Evolutionary conservation across 345 rosid species (phyloP).

Genomic region (Odontarrhena argentea): DNA sequence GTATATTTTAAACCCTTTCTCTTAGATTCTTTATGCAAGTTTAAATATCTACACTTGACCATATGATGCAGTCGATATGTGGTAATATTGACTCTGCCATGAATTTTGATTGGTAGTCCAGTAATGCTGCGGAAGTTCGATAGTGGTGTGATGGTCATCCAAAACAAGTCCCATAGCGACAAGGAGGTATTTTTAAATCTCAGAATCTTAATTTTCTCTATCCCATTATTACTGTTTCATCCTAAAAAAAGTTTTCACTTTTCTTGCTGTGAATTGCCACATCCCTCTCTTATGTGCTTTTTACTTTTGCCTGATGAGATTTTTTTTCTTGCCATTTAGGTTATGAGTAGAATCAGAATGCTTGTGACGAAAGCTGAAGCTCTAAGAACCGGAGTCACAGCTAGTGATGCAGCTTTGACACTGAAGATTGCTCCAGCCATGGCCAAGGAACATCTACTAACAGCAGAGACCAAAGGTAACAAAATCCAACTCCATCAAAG

Average conservation of each 20-base stretch:
- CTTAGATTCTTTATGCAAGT: not conserved
- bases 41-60: not conserved
- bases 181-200: conserved; percentile 66
- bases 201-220: not conserved
- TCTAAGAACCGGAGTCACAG: conserved; percentile 69
- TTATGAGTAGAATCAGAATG: conserved; percentile 69
- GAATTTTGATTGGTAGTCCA: conserved; percentile 62
- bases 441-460: conserved; percentile 95
- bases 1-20: conserved; percentile 9
- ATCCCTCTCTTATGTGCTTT: not conserved
- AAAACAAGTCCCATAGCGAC: conserved; percentile 87
- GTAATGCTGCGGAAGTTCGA: conserved; percentile 97
- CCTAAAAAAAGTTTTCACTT: conserved; percentile 2
- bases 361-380: conserved; percentile 69
- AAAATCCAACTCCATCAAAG: conserved; percentile 9
- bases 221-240: conserved; percentile 8
- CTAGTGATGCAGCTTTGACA: conserved; percentile 93
- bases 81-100: conserved; percentile 28
- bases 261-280: not conserved
- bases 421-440: conserved; percentile 94
- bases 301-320: conserved; percentile 11
- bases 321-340: conserved; percentile 43
- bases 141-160: conserved; percentile 97
- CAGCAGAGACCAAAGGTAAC: conserved; percentile 87
- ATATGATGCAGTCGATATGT: conserved; percentile 1